Conservation (phyloP, 768 basidiomycete genomes). For the Boletus sensibilis region DNA sequence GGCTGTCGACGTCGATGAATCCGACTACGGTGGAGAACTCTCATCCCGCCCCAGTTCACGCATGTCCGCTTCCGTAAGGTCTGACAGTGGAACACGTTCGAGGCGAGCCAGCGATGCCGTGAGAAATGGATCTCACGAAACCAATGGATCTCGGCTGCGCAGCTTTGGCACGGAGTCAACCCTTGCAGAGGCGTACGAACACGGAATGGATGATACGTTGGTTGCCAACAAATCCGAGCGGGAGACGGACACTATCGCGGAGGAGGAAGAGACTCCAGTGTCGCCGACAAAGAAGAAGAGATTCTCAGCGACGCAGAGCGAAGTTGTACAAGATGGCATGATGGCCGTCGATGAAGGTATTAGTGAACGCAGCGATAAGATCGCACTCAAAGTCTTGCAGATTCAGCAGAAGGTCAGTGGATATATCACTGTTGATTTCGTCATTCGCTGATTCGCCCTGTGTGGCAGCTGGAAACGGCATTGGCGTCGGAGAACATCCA, state of each 20-base stretch:
- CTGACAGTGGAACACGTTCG: constrained; percentile 47
- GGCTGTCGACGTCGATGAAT: constrained; percentile 73
- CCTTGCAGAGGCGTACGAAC: constrained; percentile 65
- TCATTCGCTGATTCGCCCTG: constrained; percentile 6
- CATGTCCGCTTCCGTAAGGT: constrained; percentile 54
- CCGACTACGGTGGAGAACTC: constrained; percentile 57
- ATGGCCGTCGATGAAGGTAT: constrained; percentile 85
- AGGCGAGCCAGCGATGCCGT: constrained; percentile 60
- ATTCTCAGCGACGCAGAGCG: constrained; percentile 71
- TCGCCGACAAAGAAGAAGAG: constrained; percentile 64
- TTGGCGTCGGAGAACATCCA: constrained; percentile 55
- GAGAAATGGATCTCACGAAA: constrained; percentile 36
- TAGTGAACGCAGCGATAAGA: constrained; percentile 80
- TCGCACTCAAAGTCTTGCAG: constrained; percentile 82
- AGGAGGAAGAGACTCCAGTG: constrained; percentile 49
- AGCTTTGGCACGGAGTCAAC: constrained; percentile 81
- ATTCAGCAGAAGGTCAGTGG: constrained; percentile 84
- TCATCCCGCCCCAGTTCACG: constrained; percentile 69
- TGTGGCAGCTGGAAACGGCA: constrained; percentile 68
- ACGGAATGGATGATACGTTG: constrained; percentile 39
- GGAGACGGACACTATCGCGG: constrained; percentile 54
- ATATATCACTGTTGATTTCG: neutral
- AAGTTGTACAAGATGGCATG: constrained; percentile 73
- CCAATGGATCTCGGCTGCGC: constrained; percentile 45
- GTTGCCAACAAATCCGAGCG: constrained; percentile 39